phyloP scores from a whole-genome alignment of 2,329 filamentous ascomycete genomes.

The Scedosporium apiospermum region DNA sequence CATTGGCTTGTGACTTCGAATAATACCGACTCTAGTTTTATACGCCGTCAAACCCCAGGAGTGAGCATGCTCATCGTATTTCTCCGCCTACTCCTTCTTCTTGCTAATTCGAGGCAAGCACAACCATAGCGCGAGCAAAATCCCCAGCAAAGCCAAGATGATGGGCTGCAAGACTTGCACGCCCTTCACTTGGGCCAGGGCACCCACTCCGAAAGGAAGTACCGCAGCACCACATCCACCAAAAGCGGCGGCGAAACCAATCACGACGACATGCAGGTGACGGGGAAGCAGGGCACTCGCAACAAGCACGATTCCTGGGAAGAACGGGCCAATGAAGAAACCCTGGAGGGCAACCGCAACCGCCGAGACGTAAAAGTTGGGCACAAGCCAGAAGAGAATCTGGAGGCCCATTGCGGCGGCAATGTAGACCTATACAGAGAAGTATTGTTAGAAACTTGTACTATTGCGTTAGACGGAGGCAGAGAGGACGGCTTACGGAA shows the following conservation, averaged over 20 bases:
- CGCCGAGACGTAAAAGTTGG: slow-evolving; percentile 63
- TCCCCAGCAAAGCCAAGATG: slow-evolving; percentile 37
- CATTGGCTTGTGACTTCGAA: too few relatives aligned
- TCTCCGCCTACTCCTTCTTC: slow-evolving; percentile 22
- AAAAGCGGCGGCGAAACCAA: slow-evolving; percentile 70
- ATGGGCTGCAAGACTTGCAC: slow-evolving; percentile 49
- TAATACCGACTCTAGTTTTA: too few relatives aligned
- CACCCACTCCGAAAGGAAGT: slow-evolving; percentile 57
- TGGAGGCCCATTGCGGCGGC: slow-evolving; percentile 52
- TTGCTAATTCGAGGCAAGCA: slow-evolving; percentile 30
- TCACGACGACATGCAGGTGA: slow-evolving; percentile 65
- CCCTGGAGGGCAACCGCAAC: slow-evolving; percentile 64
- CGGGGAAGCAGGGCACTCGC: slow-evolving; percentile 60
- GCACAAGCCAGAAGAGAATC: slow-evolving; percentile 73
- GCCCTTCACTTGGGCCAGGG: slow-evolving; percentile 49
- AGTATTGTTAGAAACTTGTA: neutral
- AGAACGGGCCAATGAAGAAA: slow-evolving; percentile 72
- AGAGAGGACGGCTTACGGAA: slow-evolving; percentile 28
- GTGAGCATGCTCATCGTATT: too few relatives aligned
- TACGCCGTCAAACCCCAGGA: too few relatives aligned
- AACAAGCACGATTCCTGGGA: slow-evolving; percentile 62
- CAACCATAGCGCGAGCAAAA: slow-evolving; percentile 32
- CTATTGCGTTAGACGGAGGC: neutral
- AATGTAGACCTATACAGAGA: slow-evolving; percentile 40
- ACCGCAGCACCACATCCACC: slow-evolving; percentile 63